Conservation (phyloP, 106 monocot genomes). For the Cymbidium sinense region DNA sequence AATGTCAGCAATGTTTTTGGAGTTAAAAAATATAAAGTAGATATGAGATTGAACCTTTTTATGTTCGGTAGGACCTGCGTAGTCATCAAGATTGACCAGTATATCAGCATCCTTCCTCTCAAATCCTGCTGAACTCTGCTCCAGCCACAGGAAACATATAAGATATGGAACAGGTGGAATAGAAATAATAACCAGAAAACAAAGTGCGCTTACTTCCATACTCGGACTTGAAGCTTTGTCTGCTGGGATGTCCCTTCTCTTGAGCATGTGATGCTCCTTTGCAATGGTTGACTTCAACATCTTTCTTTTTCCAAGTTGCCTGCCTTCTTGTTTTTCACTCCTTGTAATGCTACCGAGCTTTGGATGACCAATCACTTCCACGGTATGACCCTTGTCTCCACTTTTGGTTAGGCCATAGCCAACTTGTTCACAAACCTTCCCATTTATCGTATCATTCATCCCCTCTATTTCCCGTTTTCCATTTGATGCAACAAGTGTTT, state of each 20-base stretch:
- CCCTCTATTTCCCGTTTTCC: conserved; percentile 6
- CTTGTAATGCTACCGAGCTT: background rate
- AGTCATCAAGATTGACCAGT: conserved; percentile 7
- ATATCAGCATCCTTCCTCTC: background rate
- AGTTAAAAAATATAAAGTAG: background rate
- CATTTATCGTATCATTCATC: background rate
- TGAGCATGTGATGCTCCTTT: background rate
- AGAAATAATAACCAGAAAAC: background rate
- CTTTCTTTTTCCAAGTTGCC: background rate
- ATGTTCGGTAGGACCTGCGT: background rate
- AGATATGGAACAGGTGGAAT: background rate
- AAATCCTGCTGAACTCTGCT: background rate
- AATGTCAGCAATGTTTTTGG: background rate
- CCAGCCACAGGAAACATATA: background rate
- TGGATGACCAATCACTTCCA: conserved; percentile 2
- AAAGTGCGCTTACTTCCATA: background rate
- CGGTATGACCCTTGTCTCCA: background rate
- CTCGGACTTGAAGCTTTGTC: background rate
- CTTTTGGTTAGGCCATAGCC: no score
- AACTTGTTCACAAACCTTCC: background rate
- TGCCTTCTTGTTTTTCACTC: background rate
- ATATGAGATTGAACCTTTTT: conserved; percentile 4
- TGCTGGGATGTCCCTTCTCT: background rate
- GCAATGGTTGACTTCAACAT: background rate
- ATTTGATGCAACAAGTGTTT: conserved; percentile 1